These are phyloP conservation scores for Fusarium hainanense DNA, from an alignment of 2,329 filamentous ascomycete genomes.

Conservation along the genomic window DNA sequence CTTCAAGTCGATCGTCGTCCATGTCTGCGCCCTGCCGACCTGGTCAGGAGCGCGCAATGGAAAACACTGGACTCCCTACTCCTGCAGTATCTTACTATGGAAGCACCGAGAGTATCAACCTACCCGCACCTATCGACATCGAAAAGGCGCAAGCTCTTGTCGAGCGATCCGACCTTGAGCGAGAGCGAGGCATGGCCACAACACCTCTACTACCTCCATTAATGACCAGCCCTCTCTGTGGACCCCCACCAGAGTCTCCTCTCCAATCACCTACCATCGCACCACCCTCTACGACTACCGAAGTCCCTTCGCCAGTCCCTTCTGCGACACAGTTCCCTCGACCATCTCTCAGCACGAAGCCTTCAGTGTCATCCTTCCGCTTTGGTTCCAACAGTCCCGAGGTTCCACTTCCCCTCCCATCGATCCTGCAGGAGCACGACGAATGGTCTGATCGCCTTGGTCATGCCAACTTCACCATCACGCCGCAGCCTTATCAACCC, in stretches of 20 bases:
- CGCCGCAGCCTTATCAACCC: conserved; percentile 82
- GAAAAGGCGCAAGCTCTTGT: conserved; percentile 45
- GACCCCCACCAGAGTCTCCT: conserved; percentile 77
- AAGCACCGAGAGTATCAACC: conserved; percentile 65
- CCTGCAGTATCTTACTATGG: conserved; percentile 73
- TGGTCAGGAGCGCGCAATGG: conserved; percentile 57
- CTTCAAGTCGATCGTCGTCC: conserved; percentile 84
- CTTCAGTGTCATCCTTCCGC: conserved; percentile 80
- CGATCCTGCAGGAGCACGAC: conserved; percentile 76
- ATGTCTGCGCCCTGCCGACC: conserved; percentile 70
- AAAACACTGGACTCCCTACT: conserved; percentile 68
- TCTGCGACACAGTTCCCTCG: conserved; percentile 60
- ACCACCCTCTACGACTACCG: conserved; percentile 59
- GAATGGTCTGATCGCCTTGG: conserved; percentile 88
- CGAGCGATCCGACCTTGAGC: conserved; percentile 64
- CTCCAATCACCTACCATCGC: conserved; percentile 84
- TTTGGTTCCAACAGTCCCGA: conserved; percentile 70
- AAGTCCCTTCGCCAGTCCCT: conserved; percentile 53
- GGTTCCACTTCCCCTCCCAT: conserved; percentile 67
- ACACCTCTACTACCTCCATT: conserved; percentile 89
- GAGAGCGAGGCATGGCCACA: conserved; percentile 71
- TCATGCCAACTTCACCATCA: conserved; percentile 92
- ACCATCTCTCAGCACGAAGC: conserved; percentile 80
- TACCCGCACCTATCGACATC: conserved; percentile 58
- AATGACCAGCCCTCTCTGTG: conserved; percentile 68